Base-by-base conservation (phyloP, 306 rosid genomes). In the Dicorynia guianensis region DNA sequence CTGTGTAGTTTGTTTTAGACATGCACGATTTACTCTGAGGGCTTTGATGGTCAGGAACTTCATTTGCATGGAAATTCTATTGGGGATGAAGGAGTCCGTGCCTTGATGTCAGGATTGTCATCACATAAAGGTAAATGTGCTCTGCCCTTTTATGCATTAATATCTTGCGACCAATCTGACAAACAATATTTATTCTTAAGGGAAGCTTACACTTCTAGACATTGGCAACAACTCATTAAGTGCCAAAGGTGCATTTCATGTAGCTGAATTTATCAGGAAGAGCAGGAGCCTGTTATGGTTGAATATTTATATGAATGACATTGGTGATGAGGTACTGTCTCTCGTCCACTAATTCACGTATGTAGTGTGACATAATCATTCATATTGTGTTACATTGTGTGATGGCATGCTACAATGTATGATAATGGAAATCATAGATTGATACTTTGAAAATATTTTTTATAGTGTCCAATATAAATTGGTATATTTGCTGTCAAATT, bases 301-400 rank as follows among this genome's bases (percentile, higher is more conserved):
- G 88, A 90, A 92, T 77, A 82, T 92, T 83, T 90, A 87, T 88
- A 95, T 95, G 99, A 95, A 95, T 83, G 99, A 95, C 82, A 89
- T 95, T 52, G 96, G 96, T 40, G 99, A 95, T 68, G 93, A 92
- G 97, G 99, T 95, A 93, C 60, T 73, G 25, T 79, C 72, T 82
- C 68, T 18, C 35, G 30, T 67, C 38, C 43, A 62, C 40, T 38
- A 74, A 69, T 72, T 81, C 53, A 34, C 64, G 12, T 6, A 38
- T 54, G 39, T 35, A 53, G 62, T 19, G 30, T 40, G 38, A 36
- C 52, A 64, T 61, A 74, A 57, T 64, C 43, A 49, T 61, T 76
- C 17, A 20, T 36, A 74, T 60, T 44, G 6, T 42, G 11, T 76
- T n/a, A 60, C 54, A 34, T 19, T 48, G 36, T 42, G 56, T 69